Evolutionary conservation across 495 filamentous ascomycete genomes (phyloP).

Genomic region (Evansstolkia leycettana): DNA sequence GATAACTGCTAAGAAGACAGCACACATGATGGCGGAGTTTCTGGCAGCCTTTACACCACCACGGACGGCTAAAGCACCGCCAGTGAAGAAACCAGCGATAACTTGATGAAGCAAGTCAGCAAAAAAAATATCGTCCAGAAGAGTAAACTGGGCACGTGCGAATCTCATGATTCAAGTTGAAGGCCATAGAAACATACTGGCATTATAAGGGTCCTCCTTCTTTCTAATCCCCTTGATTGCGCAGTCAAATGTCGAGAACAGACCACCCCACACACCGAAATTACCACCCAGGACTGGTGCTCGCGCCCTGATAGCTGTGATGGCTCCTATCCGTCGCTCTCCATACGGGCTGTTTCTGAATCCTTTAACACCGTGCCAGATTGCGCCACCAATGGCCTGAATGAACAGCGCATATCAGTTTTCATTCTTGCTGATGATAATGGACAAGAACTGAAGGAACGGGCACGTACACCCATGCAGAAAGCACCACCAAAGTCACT

Average conservation of each 20-base stretch:
- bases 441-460: too few species aligned
- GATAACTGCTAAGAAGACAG: slow-evolving; percentile 89
- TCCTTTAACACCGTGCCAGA: slow-evolving; percentile 98
- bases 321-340: slow-evolving; percentile 86
- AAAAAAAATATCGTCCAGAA: too few species aligned
- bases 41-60: slow-evolving; percentile 79
- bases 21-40: slow-evolving; percentile 93
- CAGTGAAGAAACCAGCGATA: slow-evolving; percentile 93
- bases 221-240: slow-evolving; percentile 87
- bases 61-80: slow-evolving; percentile 78
- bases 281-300: slow-evolving; percentile 94
- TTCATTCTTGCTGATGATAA: too few species aligned
- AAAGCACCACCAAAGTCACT: too few species aligned
- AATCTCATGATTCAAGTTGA: too few species aligned
- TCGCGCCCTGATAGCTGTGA: slow-evolving; percentile 94
- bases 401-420: too few species aligned
- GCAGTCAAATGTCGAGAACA: slow-evolving; percentile 93
- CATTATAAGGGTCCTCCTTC: slow-evolving; percentile 97
- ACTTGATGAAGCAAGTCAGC: too few species aligned
- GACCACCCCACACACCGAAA: slow-evolving; percentile 93
- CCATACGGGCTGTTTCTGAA: slow-evolving; percentile 83
- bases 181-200: slow-evolving; percentile 56
- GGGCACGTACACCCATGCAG: too few species aligned
- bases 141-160: neutral
- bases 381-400: slow-evolving; percentile 66